Conservation (phyloP, 139 green algal species). For the Picochlorum sp. region DNA sequence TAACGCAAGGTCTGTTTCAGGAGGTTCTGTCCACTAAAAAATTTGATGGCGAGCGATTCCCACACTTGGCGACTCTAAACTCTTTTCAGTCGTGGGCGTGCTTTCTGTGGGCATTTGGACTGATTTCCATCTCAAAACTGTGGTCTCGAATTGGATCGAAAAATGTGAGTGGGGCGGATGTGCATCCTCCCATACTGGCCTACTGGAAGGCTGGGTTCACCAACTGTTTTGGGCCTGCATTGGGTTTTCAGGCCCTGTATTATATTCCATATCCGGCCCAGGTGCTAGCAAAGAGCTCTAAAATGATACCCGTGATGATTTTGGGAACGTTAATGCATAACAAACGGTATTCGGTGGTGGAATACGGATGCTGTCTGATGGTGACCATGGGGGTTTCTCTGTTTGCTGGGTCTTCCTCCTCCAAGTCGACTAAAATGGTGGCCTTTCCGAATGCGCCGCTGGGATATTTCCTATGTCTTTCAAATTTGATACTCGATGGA, state of each 20-base stretch:
- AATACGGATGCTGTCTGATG: constrained; percentile 80
- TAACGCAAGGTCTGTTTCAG: constrained; percentile 70
- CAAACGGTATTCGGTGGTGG: constrained; percentile 62
- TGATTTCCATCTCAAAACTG: constrained; percentile 18
- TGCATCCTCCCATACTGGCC: constrained; percentile 29
- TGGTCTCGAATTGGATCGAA: not conserved
- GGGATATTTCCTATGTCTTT: constrained; percentile 80
- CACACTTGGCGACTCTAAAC: constrained; percentile 75
- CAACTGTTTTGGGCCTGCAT: constrained; percentile 81
- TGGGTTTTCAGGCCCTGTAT: constrained; percentile 79
- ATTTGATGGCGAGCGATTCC: constrained; percentile 71
- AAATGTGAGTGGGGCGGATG: not conserved
- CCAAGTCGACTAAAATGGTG: constrained; percentile 50
- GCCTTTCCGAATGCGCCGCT: constrained; percentile 68
- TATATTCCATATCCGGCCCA: constrained; percentile 92
- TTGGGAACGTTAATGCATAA: constrained; percentile 77
- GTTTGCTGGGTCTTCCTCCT: constrained; percentile 7
- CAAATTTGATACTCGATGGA: constrained; percentile 90
- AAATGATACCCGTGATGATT: constrained; percentile 96
- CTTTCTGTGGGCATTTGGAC: constrained; percentile 69
- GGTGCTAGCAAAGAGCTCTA: constrained; percentile 94
- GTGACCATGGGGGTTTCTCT: constrained; percentile 46
- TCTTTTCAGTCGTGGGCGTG: constrained; percentile 74
- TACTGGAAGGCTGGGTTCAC: constrained; percentile 77
- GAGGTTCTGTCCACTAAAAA: constrained; percentile 73